Evolutionary conservation across 2,329 filamentous ascomycete genomes (phyloP).

Genomic region (Clonostachys byssicola): DNA sequence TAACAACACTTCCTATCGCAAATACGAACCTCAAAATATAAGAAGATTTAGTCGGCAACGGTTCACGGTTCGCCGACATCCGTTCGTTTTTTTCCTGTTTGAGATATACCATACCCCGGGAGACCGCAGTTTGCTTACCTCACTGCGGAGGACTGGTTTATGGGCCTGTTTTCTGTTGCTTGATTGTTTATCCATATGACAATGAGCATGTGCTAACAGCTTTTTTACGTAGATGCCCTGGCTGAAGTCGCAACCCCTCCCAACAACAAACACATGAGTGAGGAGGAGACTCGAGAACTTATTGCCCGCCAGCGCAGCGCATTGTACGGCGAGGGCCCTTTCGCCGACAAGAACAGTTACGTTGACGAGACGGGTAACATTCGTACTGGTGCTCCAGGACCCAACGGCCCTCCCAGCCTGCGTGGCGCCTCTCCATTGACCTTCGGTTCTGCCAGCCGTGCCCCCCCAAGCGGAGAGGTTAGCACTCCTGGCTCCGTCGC

Average conservation of each 20-base stretch:
- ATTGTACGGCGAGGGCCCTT: constrained; percentile 75
- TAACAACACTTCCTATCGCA: constrained; percentile 39
- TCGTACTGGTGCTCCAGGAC: constrained; percentile 62
- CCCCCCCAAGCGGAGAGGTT: constrained; percentile 26
- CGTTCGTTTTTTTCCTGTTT: too few species aligned
- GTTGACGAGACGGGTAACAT: constrained; percentile 63
- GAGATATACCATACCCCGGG: too few species aligned
- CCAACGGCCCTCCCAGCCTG: constrained; percentile 57
- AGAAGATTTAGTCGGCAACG: neutral
- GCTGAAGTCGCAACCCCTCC: constrained; percentile 28
- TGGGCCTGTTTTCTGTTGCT: constrained; percentile 1
- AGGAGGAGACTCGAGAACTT: constrained; percentile 92
- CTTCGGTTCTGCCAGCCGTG: constrained; percentile 56
- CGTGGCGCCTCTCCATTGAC: constrained; percentile 78
- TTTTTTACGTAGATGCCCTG: constrained; percentile 43
- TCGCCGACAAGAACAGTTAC: constrained; percentile 63
- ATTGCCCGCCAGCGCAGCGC: constrained; percentile 95
- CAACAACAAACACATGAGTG: constrained; percentile 78
- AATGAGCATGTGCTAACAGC: constrained; percentile 28
- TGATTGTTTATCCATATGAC: constrained; percentile 9
- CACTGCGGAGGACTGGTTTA: neutral
- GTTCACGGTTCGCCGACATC: too few species aligned
- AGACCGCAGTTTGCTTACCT: too few species aligned
- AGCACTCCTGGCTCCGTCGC: constrained; percentile 32
- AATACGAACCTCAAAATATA: neutral